Evolutionary conservation across 495 filamentous ascomycete genomes (phyloP), one percentile per base, ranked within the genome.

Genomic region (Trichocladium antarcticum): DNA sequence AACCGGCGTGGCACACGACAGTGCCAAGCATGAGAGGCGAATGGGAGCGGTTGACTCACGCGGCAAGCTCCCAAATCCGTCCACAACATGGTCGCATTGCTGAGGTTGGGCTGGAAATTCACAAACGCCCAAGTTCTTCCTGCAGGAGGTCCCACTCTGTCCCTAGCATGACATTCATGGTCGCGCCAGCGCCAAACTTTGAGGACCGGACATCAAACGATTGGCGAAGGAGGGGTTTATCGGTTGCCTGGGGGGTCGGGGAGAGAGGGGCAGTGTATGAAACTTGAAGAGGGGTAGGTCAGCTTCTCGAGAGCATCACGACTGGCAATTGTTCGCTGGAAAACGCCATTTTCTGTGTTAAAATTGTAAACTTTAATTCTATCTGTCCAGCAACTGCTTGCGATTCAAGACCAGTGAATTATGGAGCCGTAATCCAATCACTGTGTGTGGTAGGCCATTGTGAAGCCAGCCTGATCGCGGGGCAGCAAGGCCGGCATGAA

Each of bases 91-190:
- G 51, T 51, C 39, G 47, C 37, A 54, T 50, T 15, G 9, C 34
- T 17, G 37, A 39, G 31, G 57, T 62, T 62, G 59, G 59, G 59
- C 57, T 60, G 59, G 42, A 53, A 54, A 34, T 39, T 17, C 42
- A 37, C 15, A 29, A 37, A 22, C 55, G 54, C 57, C 59, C 55
- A 55, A 61, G 44, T 41, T 24, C 6, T 11, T 44, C 32, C 42
- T 31, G 39, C 32, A 6, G 11, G 4, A 40, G 47, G 47, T 42
- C 24, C 47, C 47, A 46, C 53, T 47, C 38, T 34, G n/a, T 37
- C 16, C 29, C 47, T 35, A 21, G 29, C 37, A 32, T 51, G 32
- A 40, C 47, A 32, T 50, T 31, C 14, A 19, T 37, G 39, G 42
- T 47, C 42, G 37, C 31, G 31, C 20, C 19, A 11, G n/a, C 15